Evolutionary conservation across 495 filamentous ascomycete genomes (phyloP).

Genomic region (Aspergillus saccharolyticus): DNA sequence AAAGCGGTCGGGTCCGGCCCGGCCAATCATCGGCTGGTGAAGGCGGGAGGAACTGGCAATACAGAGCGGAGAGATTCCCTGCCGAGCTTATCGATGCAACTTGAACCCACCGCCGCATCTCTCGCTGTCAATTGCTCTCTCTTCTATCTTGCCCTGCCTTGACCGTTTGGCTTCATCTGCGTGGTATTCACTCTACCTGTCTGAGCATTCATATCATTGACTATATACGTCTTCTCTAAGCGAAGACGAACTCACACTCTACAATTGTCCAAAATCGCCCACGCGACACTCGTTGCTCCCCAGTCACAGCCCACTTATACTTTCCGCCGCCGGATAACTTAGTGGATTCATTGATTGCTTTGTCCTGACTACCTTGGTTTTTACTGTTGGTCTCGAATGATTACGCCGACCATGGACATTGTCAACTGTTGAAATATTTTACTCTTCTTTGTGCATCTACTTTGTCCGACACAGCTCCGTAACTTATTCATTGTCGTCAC

Average conservation of each 20-base stretch:
- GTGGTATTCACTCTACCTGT: not conserved
- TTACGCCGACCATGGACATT: not conserved
- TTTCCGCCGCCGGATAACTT: conserved; percentile 8
- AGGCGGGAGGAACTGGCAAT: not conserved
- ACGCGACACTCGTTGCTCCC: not conserved
- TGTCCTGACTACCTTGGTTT: not conserved
- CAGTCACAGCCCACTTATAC: conserved; percentile 1
- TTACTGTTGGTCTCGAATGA: not conserved
- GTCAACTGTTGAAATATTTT: not conserved
- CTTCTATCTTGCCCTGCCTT: not conserved
- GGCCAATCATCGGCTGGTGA: conserved; percentile 12
- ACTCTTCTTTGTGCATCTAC: not conserved
- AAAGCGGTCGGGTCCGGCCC: conserved; percentile 9
- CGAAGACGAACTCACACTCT: not conserved
- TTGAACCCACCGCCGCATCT: not conserved
- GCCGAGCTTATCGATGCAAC: not conserved
- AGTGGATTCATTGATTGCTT: conserved; percentile 2
- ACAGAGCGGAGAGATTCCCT: not conserved
- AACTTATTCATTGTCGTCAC: not conserved
- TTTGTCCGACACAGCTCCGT: not conserved
- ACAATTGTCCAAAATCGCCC: not conserved
- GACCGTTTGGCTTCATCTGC: not conserved
- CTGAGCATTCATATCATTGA: not conserved
- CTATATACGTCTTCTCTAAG: not conserved
- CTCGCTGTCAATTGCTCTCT: too few species aligned